These are phyloP conservation scores for Picea glauca DNA, from an alignment of 75 land plant genomes.

Conservation along the genomic window DNA sequence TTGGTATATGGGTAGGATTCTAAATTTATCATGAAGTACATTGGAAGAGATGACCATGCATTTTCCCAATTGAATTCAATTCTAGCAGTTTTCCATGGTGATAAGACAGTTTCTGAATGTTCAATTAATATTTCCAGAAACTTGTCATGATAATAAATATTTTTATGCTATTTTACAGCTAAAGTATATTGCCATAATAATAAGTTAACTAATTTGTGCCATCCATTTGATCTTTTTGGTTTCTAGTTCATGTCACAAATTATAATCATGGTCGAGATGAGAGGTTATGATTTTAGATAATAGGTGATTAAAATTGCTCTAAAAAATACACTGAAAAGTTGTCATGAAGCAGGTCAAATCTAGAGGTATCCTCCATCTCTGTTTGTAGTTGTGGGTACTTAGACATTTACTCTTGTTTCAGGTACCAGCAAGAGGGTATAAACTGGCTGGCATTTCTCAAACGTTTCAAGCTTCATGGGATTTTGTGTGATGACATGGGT, in stretches of 20 bases:
- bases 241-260: too few species aligned
- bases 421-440: constrained; percentile 99
- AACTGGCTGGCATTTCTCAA: constrained; percentile 96
- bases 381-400: not conserved
- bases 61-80: not conserved
- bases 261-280: not conserved
- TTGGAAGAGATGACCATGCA: not conserved
- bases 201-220: too few species aligned
- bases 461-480: constrained; percentile 97
- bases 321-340: not conserved
- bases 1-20: not conserved
- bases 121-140: not conserved
- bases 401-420: constrained; percentile 16
- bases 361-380: not conserved
- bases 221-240: too few species aligned
- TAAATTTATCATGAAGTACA: not conserved
- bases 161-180: too few species aligned
- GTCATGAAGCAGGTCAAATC: not conserved
- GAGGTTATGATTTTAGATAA: not conserved
- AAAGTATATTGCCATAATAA: too few species aligned
- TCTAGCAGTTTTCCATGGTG: not conserved
- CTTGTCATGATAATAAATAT: not conserved
- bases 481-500: constrained; percentile 99
- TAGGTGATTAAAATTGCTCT: not conserved
- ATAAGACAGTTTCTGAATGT: not conserved